A percentile compares a stretch with the other conserved stretches of the same genome.
Conservation (phyloP, 768 basidiomycete species). For the Leccinum boreale region DNA sequence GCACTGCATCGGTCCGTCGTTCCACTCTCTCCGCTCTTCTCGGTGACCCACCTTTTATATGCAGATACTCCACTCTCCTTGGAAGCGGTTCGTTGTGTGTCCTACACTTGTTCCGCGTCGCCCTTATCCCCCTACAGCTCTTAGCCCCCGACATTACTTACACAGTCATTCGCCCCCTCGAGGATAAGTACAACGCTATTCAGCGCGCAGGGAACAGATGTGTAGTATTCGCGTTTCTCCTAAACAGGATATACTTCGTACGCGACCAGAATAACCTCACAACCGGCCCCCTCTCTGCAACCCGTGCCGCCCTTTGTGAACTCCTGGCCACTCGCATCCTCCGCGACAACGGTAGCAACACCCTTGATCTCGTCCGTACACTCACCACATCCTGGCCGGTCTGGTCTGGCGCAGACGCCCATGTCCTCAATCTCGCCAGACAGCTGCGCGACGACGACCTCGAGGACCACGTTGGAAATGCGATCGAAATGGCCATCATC, state of each 20-base stretch:
- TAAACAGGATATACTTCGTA: constrained; percentile 83
- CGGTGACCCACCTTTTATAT: neutral
- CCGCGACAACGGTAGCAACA: constrained; percentile 64
- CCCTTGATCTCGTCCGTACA: constrained; percentile 65
- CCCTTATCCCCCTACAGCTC: constrained; percentile 44
- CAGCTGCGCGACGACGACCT: constrained; percentile 67
- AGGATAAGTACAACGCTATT: constrained; percentile 78
- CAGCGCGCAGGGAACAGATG: constrained; percentile 77
- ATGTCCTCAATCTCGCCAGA: constrained; percentile 53
- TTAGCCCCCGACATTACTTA: constrained; percentile 87
- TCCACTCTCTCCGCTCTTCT: neutral
- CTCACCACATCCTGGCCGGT: constrained; percentile 81
- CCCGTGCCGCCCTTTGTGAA: constrained; percentile 84
- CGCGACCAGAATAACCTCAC: constrained; percentile 68
- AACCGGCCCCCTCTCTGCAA: constrained; percentile 63
- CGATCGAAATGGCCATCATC: constrained; percentile 89
- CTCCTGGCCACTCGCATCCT: constrained; percentile 81
- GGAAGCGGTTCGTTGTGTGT: constrained; percentile 58
- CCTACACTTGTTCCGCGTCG: neutral
- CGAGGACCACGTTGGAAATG: constrained; percentile 83
- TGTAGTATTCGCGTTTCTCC: constrained; percentile 81
- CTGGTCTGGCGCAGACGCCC: constrained; percentile 68
- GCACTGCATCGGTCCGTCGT: constrained; percentile 65
- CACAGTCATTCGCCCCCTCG: constrained; percentile 81
- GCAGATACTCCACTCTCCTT: constrained; percentile 81